A percentile compares a stretch with the other conserved stretches of the same genome.
Conservation (phyloP, 2,329 filamentous ascomycete species). For the Leptographium procerum region DNA sequence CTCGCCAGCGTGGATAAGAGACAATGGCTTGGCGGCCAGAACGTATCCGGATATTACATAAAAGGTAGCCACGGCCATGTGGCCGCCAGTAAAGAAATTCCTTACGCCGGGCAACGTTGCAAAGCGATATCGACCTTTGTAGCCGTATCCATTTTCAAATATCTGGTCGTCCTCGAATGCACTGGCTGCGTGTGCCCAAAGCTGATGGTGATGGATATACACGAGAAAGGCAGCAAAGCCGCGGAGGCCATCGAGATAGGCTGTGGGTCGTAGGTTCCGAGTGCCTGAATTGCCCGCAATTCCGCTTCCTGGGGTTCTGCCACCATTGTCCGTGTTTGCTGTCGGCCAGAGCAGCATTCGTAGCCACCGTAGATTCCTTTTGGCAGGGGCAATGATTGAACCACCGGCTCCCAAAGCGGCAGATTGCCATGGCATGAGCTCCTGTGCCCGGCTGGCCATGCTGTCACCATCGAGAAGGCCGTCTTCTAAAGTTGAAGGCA, state of each 20-base stretch:
- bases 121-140: constrained; percentile 36
- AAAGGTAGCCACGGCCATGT: constrained; percentile 46
- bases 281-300: constrained; percentile 15
- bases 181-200: constrained; percentile 39
- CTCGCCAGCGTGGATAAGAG: constrained; percentile 32
- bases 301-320: background rate
- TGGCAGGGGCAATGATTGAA: background rate
- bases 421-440: constrained; percentile 5
- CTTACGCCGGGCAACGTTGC: constrained; percentile 45
- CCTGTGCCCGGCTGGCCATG: background rate
- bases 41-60: constrained; percentile 41
- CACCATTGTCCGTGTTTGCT: background rate
- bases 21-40: constrained; percentile 37
- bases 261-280: constrained; percentile 35
- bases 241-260: constrained; percentile 54
- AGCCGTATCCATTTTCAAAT: constrained; percentile 43
- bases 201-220: constrained; percentile 49
- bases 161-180: constrained; percentile 19
- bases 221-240: constrained; percentile 58
- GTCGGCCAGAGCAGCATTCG: constrained; percentile 15
- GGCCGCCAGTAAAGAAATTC: constrained; percentile 48
- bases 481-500: constrained; percentile 1
- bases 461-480: constrained; percentile 5
- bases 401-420: background rate
- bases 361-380: constrained; percentile 14